Evolutionary conservation across 2,329 filamentous ascomycete genomes (phyloP).

Genomic region (Paraphaeosphaeria minitans): DNA sequence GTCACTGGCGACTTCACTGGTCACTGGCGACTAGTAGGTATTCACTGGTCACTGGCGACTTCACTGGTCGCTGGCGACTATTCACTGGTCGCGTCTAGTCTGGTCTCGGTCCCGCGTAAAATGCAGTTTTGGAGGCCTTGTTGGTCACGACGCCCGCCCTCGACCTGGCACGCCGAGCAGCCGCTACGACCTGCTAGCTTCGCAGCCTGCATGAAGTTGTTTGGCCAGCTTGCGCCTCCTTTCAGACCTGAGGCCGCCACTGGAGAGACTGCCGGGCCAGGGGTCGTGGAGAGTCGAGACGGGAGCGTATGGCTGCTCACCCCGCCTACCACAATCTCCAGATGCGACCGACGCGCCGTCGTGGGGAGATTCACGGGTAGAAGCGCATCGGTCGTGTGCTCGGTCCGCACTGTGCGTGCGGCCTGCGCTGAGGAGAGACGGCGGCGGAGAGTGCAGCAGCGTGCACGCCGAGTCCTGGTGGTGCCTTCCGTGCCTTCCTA

Average conservation of each 20-base stretch:
- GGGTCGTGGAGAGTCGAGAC: no score
- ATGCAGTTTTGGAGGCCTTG: no score
- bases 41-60: no score
- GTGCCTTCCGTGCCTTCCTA: background rate
- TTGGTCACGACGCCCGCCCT: conserved; percentile 18
- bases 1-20: no score
- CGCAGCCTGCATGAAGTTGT: conserved; percentile 12
- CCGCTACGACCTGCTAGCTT: conserved; percentile 9
- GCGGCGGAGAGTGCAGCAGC: conserved; percentile 1
- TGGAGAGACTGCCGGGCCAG: background rate
- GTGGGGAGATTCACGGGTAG: background rate
- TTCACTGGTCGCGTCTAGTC: no score
- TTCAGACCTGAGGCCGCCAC: conserved; percentile 9
- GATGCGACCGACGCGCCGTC: background rate
- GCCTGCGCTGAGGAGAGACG: background rate
- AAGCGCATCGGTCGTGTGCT: background rate
- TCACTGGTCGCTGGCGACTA: no score
- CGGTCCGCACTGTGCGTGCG: conserved; percentile 8
- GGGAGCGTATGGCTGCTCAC: no score
- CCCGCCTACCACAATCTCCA: background rate
- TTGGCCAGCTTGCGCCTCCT: conserved; percentile 21
- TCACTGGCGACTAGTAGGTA: no score
- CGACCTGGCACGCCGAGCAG: conserved; percentile 7
- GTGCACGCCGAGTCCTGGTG: conserved; percentile 1
- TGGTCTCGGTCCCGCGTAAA: no score